Percentiles rank a stretch among this genome's conserved stretches.
Evolutionary conservation across 345 rosid genomes (phyloP).

Genomic region (Gossypium turneri): DNA sequence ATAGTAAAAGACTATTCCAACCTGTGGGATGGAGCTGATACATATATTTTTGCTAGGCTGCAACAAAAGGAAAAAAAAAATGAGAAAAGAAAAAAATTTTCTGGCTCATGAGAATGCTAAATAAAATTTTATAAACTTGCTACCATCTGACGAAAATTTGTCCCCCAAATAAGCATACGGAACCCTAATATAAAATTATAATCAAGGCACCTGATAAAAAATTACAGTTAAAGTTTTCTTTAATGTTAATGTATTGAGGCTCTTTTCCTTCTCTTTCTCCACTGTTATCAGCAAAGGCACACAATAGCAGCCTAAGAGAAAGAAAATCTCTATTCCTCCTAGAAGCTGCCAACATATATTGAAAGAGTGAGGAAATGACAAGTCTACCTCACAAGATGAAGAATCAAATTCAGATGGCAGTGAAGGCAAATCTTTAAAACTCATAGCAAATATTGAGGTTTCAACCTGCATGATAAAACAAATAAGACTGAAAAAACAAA

Average conservation of each 20-base stretch:
- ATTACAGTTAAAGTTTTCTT: neutral
- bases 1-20: constrained; percentile 26
- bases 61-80: constrained; percentile 19
- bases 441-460: constrained; percentile 86
- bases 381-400: constrained; percentile 48
- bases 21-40: constrained; percentile 77
- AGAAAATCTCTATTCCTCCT: neutral
- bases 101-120: neutral
- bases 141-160: neutral
- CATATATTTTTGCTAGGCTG: constrained; percentile 60
- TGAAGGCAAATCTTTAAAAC: constrained; percentile 48
- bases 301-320: neutral
- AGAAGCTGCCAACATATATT: constrained; percentile 6
- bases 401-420: constrained; percentile 68
- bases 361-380: constrained; percentile 37
- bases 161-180: neutral
- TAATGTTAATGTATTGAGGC: neutral
- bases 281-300: neutral
- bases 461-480: constrained; percentile 60
- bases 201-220: neutral
- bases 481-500: constrained; percentile 20
- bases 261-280: neutral
- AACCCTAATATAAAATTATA: neutral
- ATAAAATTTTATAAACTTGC: constrained; percentile 1
- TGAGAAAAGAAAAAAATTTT: neutral